These are phyloP conservation scores for Hymenoscyphus linearis DNA, from an alignment of 2,329 filamentous ascomycete genomes.

Conservation along the genomic window DNA sequence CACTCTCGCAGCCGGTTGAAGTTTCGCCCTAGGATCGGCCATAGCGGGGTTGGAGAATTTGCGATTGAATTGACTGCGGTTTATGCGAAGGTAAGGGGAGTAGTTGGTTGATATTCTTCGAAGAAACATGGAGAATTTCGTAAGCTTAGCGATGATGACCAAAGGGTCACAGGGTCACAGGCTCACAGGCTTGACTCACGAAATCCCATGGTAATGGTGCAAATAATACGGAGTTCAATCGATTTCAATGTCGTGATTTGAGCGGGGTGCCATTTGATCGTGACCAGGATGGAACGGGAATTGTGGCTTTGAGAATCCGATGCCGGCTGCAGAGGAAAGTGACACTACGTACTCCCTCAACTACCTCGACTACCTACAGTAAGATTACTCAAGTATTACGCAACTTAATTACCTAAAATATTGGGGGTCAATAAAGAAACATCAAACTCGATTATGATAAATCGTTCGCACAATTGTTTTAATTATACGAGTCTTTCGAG, in stretches of 20 bases:
- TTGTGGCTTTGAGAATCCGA: background rate
- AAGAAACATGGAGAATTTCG: background rate
- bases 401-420: no score
- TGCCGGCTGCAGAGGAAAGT: background rate
- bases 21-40: constrained; percentile 22
- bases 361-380: no score
- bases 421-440: no score
- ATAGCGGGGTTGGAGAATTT: constrained; percentile 26
- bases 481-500: no score
- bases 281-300: no score
- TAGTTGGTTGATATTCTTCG: background rate
- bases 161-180: no score
- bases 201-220: background rate
- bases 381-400: no score
- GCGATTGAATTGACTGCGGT: background rate
- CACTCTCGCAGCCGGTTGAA: constrained; percentile 50
- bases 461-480: no score
- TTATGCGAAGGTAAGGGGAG: background rate
- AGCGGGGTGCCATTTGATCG: background rate
- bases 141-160: background rate
- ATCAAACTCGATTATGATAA: no score
- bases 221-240: no score
- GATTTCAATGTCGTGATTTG: background rate
- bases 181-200: background rate
- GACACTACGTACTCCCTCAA: no score